Percentiles rank a stretch among this genome's conserved stretches.
These are phyloP conservation scores for Trametes elegans DNA, from an alignment of 768 basidiomycete genomes.

Conservation along the genomic window DNA sequence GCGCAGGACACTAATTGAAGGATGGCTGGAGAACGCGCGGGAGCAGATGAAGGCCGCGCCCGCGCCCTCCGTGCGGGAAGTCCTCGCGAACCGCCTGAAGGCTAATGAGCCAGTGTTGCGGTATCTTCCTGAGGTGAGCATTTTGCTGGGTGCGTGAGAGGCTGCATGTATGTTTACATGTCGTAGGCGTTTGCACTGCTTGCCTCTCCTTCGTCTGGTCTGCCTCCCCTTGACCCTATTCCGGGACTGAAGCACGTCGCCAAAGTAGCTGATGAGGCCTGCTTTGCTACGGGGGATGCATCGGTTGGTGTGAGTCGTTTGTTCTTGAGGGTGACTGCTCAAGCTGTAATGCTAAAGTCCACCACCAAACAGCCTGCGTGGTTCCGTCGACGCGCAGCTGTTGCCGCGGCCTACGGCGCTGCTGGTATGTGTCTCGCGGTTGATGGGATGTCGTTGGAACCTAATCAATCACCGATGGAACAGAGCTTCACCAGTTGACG, in stretches of 20 bases:
- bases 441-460: not conserved
- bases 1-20: constrained; percentile 58
- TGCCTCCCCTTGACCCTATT: constrained; percentile 56
- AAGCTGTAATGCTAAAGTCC: not conserved
- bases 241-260: constrained; percentile 62
- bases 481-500: constrained; percentile 79
- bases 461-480: not conserved
- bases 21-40: constrained; percentile 72
- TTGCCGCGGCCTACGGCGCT: constrained; percentile 70
- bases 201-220: constrained; percentile 45
- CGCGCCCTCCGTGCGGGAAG: constrained; percentile 42
- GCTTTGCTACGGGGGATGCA: constrained; percentile 51
- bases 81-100: constrained; percentile 53
- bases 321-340: not conserved
- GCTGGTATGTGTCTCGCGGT: constrained; percentile 31
- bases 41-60: constrained; percentile 41
- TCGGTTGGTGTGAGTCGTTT: constrained; percentile 51
- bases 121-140: constrained; percentile 64
- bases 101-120: constrained; percentile 67
- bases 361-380: constrained; percentile 57
- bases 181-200: constrained; percentile 71
- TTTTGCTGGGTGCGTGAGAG: not conserved
- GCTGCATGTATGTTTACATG: not conserved
- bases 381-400: constrained; percentile 66
- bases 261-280: constrained; percentile 68